Evolutionary conservation across 805 yeast species (phyloP).

Genomic region (Scheffersomyces coipomensis): DNA sequence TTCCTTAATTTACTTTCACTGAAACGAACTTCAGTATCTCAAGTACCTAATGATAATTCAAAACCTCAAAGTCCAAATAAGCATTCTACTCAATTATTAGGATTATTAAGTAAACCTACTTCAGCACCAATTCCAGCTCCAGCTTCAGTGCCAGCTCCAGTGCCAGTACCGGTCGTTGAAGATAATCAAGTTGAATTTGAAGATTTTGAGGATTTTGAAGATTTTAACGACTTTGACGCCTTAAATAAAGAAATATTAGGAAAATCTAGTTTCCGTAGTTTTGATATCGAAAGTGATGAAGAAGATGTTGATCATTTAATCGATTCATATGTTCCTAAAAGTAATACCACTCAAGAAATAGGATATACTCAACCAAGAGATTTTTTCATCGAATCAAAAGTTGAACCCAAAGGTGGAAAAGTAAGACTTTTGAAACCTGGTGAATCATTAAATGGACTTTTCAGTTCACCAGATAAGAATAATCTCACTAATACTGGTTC

Average conservation of each 20-base stretch:
- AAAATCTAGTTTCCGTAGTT: constrained; percentile 16
- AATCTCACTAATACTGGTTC: neutral
- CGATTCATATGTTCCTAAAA: constrained; percentile 4
- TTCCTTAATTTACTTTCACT: neutral
- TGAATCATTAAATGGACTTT: constrained; percentile 15
- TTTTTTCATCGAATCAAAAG: neutral
- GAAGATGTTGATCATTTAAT: constrained; percentile 20
- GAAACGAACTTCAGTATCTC: neutral
- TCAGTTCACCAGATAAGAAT: neutral
- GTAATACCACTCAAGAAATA: constrained; percentile 1
- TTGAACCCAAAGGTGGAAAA: constrained; percentile 3
- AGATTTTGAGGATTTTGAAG: constrained; percentile 33
- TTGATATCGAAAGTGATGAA: constrained; percentile 37
- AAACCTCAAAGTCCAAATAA: neutral
- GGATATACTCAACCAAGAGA: constrained; percentile 1
- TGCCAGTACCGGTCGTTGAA: constrained; percentile 5
- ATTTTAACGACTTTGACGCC: constrained; percentile 29
- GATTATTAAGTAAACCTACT: constrained; percentile 6
- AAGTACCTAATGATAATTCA: neutral
- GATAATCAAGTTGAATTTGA: constrained; percentile 21
- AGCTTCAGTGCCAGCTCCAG: constrained; percentile 4
- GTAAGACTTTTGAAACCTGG: constrained; percentile 28
- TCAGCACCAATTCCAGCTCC: constrained; percentile 1
- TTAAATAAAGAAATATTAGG: constrained; percentile 9
- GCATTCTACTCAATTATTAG: constrained; percentile 17